These are phyloP conservation scores for Noccaea caerulescens DNA, from an alignment of 345 rosid genomes.

Conservation along the genomic window DNA sequence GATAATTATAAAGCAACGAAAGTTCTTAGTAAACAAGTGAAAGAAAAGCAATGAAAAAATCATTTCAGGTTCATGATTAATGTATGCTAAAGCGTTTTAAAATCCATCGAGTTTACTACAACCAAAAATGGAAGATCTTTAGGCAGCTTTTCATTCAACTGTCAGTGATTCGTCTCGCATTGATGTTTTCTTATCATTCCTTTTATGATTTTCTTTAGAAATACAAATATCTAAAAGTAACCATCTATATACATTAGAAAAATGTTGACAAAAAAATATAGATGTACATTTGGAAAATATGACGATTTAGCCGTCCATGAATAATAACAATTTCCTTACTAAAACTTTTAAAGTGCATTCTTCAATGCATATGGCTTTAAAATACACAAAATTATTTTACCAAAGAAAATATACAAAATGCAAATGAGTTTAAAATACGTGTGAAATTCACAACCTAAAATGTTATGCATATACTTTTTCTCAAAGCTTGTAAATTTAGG, in stretches of 20 bases:
- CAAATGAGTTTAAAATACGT: not conserved
- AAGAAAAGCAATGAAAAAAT: conserved; percentile 18
- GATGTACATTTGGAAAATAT: no score
- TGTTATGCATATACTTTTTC: not conserved
- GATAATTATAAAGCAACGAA: conserved; percentile 15
- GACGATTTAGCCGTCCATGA: no score
- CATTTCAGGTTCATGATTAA: conserved; percentile 17
- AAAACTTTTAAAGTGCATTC: no score
- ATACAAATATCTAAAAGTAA: no score
- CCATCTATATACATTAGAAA: no score
- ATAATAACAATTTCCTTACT: no score
- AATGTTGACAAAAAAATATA: no score
- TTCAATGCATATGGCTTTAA: no score
- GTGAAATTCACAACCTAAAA: not conserved
- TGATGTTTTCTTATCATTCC: conserved; percentile 8
- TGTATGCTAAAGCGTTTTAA: conserved; percentile 1
- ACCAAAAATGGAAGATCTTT: not conserved
- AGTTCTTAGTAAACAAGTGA: conserved; percentile 1
- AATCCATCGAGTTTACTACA: not conserved
- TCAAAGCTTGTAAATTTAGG: not conserved
- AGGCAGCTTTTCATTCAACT: not conserved
- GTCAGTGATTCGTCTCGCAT: not conserved
- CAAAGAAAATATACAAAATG: not conserved
- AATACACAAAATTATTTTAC: not conserved
- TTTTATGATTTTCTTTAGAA: no score